Evolutionary conservation across 2,329 filamentous ascomycete species (phyloP).

Genomic region (Emergomyces orientalis): DNA sequence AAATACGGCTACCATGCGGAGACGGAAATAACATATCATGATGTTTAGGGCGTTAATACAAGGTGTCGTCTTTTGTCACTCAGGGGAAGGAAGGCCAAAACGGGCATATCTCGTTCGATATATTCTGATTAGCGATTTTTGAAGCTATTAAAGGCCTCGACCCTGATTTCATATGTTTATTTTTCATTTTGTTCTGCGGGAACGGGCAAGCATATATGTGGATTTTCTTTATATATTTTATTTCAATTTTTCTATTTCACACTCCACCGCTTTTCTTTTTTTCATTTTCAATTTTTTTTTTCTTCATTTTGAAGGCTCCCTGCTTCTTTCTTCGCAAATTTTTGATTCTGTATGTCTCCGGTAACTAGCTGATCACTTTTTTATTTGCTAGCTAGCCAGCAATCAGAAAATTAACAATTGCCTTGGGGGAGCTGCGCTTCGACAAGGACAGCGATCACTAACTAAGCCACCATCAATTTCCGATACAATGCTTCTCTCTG

Average conservation of each 20-base stretch:
- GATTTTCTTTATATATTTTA: neutral
- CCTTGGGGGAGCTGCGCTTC: no score
- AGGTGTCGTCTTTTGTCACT: slow-evolving; percentile 4
- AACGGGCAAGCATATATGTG: slow-evolving; percentile 1
- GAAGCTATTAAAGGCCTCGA: neutral
- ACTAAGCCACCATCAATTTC: neutral
- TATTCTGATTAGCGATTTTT: slow-evolving; percentile 2
- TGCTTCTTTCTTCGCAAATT: neutral
- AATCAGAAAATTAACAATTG: neutral
- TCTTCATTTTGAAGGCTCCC: neutral
- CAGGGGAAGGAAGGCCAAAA: neutral
- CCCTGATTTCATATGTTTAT: slow-evolving; percentile 18
- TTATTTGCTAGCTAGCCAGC: neutral
- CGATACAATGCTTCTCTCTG: neutral
- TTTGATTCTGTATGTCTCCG: neutral
- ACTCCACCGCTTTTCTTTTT: neutral
- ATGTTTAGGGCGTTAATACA: slow-evolving; percentile 4
- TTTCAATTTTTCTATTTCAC: neutral
- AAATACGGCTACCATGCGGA: neutral
- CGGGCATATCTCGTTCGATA: neutral
- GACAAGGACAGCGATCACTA: no score
- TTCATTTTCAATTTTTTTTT: neutral
- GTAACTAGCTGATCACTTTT: neutral
- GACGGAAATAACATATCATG: neutral
- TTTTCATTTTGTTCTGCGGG: slow-evolving; percentile 14